These are phyloP conservation scores for Aphanocladium album DNA, from an alignment of 2,329 filamentous ascomycete species.

Conservation along the genomic window DNA sequence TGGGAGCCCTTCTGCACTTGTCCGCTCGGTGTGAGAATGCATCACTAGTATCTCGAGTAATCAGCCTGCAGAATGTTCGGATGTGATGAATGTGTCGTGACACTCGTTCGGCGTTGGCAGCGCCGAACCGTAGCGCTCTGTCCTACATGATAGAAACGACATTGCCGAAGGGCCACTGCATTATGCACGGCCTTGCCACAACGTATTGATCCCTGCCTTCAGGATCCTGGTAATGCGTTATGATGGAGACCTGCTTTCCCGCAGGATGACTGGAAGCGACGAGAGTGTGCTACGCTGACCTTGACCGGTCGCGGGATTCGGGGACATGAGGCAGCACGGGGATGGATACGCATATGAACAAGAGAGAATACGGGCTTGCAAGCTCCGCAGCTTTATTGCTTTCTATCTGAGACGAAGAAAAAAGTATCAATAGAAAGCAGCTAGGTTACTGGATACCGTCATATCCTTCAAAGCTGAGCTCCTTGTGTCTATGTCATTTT, in stretches of 20 bases:
- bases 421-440: neutral
- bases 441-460: neutral
- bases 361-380: neutral
- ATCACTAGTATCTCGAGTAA: no score
- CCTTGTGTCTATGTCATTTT: neutral
- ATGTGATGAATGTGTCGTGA: neutral
- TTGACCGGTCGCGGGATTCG: neutral
- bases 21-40: no score
- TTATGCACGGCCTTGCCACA: neutral
- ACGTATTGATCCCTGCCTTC: neutral
- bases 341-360: neutral
- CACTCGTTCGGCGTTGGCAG: neutral
- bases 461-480: neutral
- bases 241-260: neutral
- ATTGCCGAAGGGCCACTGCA: neutral
- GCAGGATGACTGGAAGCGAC: neutral
- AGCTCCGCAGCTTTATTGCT: neutral
- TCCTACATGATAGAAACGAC: neutral
- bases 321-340: neutral
- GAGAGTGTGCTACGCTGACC: neutral
- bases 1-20: no score
- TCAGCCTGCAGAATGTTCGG: neutral
- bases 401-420: neutral
- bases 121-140: constrained; percentile 1
- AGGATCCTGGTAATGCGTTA: neutral